Evolutionary conservation across 129 eudicot species (phyloP).

Genomic region (Calendula officinalis): DNA sequence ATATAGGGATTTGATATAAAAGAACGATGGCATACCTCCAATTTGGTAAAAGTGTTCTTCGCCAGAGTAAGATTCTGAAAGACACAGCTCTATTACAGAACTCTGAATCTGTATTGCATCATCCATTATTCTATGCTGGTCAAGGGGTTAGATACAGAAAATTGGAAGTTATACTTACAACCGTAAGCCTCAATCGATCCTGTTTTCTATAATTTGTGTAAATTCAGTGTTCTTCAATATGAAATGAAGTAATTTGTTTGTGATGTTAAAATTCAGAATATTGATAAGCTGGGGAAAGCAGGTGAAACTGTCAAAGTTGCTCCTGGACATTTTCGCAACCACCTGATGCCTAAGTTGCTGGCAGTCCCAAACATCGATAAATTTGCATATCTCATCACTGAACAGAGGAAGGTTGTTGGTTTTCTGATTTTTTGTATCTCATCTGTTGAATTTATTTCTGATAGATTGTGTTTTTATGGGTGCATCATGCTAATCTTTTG

Average conservation of each 20-base stretch:
- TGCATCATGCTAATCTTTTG: slow-evolving; percentile 5
- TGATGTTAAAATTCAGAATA: slow-evolving; percentile 34
- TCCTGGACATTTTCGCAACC: slow-evolving; percentile 90
- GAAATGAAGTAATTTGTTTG: background rate
- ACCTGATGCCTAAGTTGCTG: slow-evolving; percentile 85
- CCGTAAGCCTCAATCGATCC: slow-evolving; percentile 37
- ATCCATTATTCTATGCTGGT: slow-evolving; percentile 56
- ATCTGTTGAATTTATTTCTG: background rate
- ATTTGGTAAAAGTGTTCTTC: slow-evolving; percentile 41
- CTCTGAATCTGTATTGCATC: slow-evolving; percentile 42
- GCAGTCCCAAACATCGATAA: slow-evolving; percentile 91
- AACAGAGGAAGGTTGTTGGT: slow-evolving; percentile 71
- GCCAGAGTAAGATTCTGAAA: slow-evolving; percentile 36
- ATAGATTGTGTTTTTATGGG: no score
- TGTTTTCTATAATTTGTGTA: background rate
- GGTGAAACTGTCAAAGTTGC: slow-evolving; percentile 92
- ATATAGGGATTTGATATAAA: background rate
- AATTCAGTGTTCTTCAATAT: background rate
- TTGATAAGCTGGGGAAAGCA: slow-evolving; percentile 86
- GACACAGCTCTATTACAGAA: background rate
- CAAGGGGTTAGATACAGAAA: slow-evolving; percentile 84
- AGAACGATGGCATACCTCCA: slow-evolving; percentile 58
- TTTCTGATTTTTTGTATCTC: background rate
- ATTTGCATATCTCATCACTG: slow-evolving; percentile 59
- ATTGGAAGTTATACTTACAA: slow-evolving; percentile 82